These are phyloP conservation scores for Huntiella abstrusa DNA, from an alignment of 2,329 filamentous ascomycete species.

Conservation along the genomic window DNA sequence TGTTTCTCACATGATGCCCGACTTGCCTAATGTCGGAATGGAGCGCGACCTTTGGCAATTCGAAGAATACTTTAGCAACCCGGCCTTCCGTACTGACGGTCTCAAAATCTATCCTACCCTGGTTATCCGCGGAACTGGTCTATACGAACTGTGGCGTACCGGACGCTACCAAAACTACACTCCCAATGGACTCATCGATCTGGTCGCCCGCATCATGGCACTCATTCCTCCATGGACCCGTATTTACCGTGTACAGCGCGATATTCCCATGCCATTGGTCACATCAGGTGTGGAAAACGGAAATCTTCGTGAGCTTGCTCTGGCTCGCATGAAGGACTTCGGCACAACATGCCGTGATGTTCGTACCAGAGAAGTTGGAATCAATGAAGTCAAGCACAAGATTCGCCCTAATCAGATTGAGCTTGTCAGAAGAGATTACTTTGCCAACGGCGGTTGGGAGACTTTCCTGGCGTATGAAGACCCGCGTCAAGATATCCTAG, in stretches of 20 bases:
- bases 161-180: slow-evolving; percentile 98
- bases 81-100: slow-evolving; percentile 86
- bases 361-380: slow-evolving; percentile 85
- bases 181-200: slow-evolving; percentile 84
- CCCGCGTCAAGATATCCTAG: slow-evolving; percentile 93
- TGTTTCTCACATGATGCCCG: slow-evolving; percentile 99
- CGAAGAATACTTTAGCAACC: slow-evolving; percentile 93
- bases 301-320: slow-evolving; percentile 77
- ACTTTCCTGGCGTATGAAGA: slow-evolving; percentile 97
- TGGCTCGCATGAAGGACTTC: slow-evolving; percentile 98
- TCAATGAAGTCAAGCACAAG: slow-evolving; percentile 99
- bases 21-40: slow-evolving; percentile 94
- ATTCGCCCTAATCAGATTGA: slow-evolving; percentile 93
- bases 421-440: slow-evolving; percentile 81
- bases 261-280: slow-evolving; percentile 99
- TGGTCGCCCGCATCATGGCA: slow-evolving; percentile 89
- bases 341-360: slow-evolving; percentile 94
- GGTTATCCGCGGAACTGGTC: slow-evolving; percentile 85
- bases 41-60: slow-evolving; percentile 95
- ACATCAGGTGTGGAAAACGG: slow-evolving; percentile 97
- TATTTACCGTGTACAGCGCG: slow-evolving; percentile 94
- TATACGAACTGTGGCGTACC: slow-evolving; percentile 95
- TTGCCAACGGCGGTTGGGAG: slow-evolving; percentile 93
- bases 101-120: slow-evolving; percentile 96
- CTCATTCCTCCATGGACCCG: slow-evolving; percentile 93